Evolutionary conservation across 371 early-diverging fungal genomes (phyloP), one percentile per base, ranked within the genome.

Genomic region (Mucor mucedo): DNA sequence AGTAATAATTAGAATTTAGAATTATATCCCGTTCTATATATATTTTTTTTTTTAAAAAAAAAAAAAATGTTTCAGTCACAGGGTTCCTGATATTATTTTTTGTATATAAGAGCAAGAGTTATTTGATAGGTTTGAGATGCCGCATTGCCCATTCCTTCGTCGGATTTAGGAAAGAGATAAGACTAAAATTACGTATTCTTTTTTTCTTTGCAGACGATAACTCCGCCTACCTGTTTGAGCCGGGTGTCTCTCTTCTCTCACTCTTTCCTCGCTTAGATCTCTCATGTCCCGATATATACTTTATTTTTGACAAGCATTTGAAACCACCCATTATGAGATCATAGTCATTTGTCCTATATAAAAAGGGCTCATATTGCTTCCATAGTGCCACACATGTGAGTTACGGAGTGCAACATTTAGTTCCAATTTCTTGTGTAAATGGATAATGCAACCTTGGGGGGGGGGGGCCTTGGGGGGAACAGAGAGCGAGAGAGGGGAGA

Each of bases 141-240:
- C 60, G 65, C 63, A 58, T 33, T 32, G 16, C 44, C 41, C 42
- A 16, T 45, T 28, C 44, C 28, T 39, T 42, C 40, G 53, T 65
- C 65, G 65, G 65, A 65, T 65, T 53, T 54, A 29, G 65, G 39
- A 39, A 29, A 55, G 33, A 59, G 65, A 65, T 65, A 65, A 65
- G 65, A 49, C 58, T 58, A 58, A 58, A 44, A 58, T 49, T 58
- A 48, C 58, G 58, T 58, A 58, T 21, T 58, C 48, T 49, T 48
- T 27, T 45, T 42, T 42, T 14, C 13, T 42, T 42, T 42, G 44
- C 48, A 4, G 27, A 48, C 9, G 9, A 27, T 9, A 48, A 48
- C 48, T 48, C 48, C 48, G 48, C 48, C 13, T 7, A 9, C 21
- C 27, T 5, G 21, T 48, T 48, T 48, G 48, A 48, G 48, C 48